A percentile compares a stretch with the other conserved stretches of the same genome.
Conservation (phyloP, 2,329 filamentous ascomycete genomes). For the Didymella glomerata region DNA sequence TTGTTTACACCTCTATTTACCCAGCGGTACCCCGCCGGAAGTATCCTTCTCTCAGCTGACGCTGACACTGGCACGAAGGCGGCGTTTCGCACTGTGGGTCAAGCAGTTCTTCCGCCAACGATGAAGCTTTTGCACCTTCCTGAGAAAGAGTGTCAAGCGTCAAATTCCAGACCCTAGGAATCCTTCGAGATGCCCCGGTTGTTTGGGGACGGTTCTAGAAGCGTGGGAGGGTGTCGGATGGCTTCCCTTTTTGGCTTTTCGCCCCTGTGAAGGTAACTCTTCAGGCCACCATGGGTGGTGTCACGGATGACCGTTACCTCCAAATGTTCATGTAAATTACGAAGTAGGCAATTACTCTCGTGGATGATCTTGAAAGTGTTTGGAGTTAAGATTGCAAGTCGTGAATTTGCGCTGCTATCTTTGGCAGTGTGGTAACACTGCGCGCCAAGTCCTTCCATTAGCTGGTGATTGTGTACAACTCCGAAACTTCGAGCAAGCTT, state of each 20-base stretch:
- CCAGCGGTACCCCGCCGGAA: constrained; percentile 16
- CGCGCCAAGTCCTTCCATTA: constrained; percentile 43
- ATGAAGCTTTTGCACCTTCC: constrained; percentile 16
- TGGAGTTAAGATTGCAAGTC: too few species aligned
- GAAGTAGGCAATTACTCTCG: not conserved
- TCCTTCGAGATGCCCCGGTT: not conserved
- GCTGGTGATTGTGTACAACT: constrained; percentile 24
- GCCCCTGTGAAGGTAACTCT: not conserved
- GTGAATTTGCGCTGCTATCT: not conserved
- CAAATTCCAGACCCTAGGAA: constrained; percentile 6
- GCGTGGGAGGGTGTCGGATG: constrained; percentile 12
- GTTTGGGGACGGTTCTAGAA: constrained; percentile 17
- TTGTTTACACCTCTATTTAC: not conserved
- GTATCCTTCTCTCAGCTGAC: constrained; percentile 5
- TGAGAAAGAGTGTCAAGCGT: not conserved
- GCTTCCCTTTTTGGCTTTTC: constrained; percentile 12
- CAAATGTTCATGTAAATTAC: constrained; percentile 2
- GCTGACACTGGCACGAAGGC: not conserved
- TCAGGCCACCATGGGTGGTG: not conserved
- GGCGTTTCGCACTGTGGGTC: constrained; percentile 2
- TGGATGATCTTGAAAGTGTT: not conserved
- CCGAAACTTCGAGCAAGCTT: not conserved
- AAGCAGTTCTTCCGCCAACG: constrained; percentile 14
- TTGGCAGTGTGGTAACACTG: constrained; percentile 34
- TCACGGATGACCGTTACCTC: not conserved